Evolutionary conservation across 139 green algal genomes (phyloP).

Genomic region (Chlorella sp.): DNA sequence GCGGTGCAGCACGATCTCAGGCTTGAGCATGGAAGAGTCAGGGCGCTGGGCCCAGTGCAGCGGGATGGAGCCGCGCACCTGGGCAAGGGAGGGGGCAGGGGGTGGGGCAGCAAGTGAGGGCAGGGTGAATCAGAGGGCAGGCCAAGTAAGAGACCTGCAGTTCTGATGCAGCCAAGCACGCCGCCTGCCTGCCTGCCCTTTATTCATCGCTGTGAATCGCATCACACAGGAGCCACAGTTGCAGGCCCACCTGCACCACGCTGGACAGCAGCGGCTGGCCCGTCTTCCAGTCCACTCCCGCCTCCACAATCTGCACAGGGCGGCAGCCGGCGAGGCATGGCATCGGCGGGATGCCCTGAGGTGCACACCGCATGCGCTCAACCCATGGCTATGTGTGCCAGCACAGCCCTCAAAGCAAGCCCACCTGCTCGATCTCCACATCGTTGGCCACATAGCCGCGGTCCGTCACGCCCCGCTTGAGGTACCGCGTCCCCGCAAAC

Average conservation of each 20-base stretch:
- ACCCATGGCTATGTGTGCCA: no score
- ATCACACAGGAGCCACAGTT: no score
- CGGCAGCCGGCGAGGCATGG: no score
- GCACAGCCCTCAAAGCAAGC: background rate
- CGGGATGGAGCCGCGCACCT: slow-evolving; percentile 93
- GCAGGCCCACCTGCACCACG: slow-evolving; percentile 79
- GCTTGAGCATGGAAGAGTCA: slow-evolving; percentile 61
- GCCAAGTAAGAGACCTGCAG: no score
- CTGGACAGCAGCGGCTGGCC: slow-evolving; percentile 67
- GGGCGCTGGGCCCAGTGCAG: slow-evolving; percentile 92
- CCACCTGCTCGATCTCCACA: slow-evolving; percentile 91
- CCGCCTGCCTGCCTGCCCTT: no score
- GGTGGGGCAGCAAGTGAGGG: no score
- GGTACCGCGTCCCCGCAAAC: slow-evolving; percentile 96
- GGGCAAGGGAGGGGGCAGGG: background rate
- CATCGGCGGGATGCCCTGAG: no score
- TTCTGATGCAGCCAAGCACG: no score
- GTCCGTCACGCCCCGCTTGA: slow-evolving; percentile 93
- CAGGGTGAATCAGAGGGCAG: no score
- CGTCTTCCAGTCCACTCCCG: slow-evolving; percentile 71
- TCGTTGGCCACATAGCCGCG: slow-evolving; percentile 94
- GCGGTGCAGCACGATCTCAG: slow-evolving; percentile 83
- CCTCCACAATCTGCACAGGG: slow-evolving; percentile 60
- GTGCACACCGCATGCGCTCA: no score
- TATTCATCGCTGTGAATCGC: no score